A percentile compares a stretch with the other conserved stretches of the same genome.
phyloP scores from a whole-genome alignment of 2,329 filamentous ascomycete genomes.

The Dactylellina cionopaga region DNA sequence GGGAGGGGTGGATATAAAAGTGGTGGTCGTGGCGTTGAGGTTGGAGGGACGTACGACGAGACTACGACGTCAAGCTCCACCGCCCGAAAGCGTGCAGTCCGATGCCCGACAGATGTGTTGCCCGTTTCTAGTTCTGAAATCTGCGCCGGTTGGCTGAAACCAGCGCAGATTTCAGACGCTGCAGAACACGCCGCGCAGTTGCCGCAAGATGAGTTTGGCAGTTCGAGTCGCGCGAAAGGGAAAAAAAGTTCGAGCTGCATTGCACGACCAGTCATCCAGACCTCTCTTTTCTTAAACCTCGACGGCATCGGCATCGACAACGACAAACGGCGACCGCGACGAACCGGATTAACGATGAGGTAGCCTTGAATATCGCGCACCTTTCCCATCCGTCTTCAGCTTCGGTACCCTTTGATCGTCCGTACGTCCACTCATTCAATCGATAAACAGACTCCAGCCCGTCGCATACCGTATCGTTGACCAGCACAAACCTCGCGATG shows the following conservation, averaged over 20 bases:
- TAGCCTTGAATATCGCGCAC: slow-evolving; percentile 28
- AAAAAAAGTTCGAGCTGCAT: slow-evolving; percentile 32
- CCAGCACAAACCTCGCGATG: slow-evolving; percentile 23
- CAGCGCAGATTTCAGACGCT: slow-evolving; percentile 32
- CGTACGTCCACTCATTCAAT: background rate
- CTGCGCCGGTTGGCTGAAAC: slow-evolving; percentile 2
- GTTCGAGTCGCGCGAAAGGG: slow-evolving; percentile 23
- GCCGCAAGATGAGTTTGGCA: slow-evolving; percentile 10
- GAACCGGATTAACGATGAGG: slow-evolving; percentile 32
- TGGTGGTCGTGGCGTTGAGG: slow-evolving; percentile 14
- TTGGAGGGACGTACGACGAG: slow-evolving; percentile 2
- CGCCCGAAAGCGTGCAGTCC: background rate
- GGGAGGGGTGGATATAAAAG: background rate
- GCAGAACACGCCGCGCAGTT: background rate
- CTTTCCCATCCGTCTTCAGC: slow-evolving; percentile 26
- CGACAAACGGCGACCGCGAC: background rate
- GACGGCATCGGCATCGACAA: slow-evolving; percentile 11
- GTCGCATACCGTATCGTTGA: slow-evolving; percentile 2
- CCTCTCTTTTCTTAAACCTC: slow-evolving; percentile 13
- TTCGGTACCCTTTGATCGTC: background rate
- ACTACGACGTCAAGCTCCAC: slow-evolving; percentile 9
- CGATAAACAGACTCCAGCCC: background rate
- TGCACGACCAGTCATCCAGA: slow-evolving; percentile 4
- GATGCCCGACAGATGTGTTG: too few relatives aligned
- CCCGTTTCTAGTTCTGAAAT: slow-evolving; percentile 14